These are phyloP conservation scores for Solanum ossicruentum DNA, from an alignment of 257 asterid species.

Conservation along the genomic window DNA sequence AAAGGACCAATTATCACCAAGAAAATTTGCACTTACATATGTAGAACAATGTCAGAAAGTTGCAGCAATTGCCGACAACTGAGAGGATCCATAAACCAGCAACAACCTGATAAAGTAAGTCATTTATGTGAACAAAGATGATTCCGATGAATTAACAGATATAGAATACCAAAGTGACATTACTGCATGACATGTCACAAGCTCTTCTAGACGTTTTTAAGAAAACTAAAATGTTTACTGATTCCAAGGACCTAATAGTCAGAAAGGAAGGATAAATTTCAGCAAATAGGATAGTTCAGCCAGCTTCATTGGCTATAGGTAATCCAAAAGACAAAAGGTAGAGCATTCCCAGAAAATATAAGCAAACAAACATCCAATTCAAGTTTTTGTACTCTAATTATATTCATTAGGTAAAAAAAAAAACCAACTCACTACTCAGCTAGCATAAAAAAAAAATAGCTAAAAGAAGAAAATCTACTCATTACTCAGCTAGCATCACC, in stretches of 20 bases:
- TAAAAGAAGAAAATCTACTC: background rate
- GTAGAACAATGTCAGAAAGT: slow-evolving; percentile 71
- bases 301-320: background rate
- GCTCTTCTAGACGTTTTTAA: background rate
- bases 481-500: background rate
- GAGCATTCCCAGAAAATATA: background rate
- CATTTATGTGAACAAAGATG: background rate
- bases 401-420: background rate
- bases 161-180: background rate
- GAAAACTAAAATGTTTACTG: background rate
- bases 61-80: slow-evolving; percentile 62
- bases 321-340: background rate
- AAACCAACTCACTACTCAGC: background rate
- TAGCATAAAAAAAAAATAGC: background rate
- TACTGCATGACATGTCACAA: background rate
- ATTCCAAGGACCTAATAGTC: background rate
- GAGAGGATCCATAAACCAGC: slow-evolving; percentile 65
- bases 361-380: background rate
- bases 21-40: slow-evolving; percentile 24
- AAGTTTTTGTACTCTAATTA: background rate
- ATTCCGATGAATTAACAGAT: background rate
- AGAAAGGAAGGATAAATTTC: background rate
- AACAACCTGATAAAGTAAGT: slow-evolving; percentile 29
- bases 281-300: background rate
- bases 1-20: background rate